These are phyloP conservation scores for Pontederia crassipes DNA, from an alignment of 176 grass and related monocot genomes.

Conservation along the genomic window DNA sequence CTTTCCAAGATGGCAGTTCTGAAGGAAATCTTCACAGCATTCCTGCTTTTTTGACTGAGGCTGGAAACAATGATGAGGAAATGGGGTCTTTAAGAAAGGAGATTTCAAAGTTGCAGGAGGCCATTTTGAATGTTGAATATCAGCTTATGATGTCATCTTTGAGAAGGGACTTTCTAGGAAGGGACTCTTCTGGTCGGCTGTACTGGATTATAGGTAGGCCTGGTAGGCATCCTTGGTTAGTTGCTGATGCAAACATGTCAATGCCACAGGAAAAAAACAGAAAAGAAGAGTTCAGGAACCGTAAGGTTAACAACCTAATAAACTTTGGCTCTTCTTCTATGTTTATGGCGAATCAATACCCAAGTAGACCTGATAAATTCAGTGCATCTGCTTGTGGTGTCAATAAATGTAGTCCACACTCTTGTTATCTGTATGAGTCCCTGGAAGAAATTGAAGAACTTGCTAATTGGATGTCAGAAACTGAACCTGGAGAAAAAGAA, in stretches of 20 bases:
- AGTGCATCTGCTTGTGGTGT: constrained; percentile 40
- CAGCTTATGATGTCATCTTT: constrained; percentile 58
- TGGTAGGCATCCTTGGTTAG: constrained; percentile 62
- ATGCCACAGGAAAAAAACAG: constrained; percentile 36
- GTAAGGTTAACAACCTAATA: neutral
- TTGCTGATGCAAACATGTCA: constrained; percentile 63
- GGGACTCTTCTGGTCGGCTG: constrained; percentile 68
- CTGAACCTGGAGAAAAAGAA: constrained; percentile 77
- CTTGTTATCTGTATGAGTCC: constrained; percentile 71
- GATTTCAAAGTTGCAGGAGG: constrained; percentile 62
- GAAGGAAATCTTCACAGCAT: constrained; percentile 32
- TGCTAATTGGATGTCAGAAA: constrained; percentile 64
- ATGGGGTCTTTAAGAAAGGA: constrained; percentile 48
- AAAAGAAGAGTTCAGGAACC: constrained; percentile 28
- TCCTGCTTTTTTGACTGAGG: constrained; percentile 19
- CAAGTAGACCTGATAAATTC: constrained; percentile 25
- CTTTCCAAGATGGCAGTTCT: constrained; percentile 6
- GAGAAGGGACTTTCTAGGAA: constrained; percentile 88
- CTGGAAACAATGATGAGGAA: constrained; percentile 40
- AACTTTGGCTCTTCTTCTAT: constrained; percentile 4
- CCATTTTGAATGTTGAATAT: constrained; percentile 61
- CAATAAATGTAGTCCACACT: constrained; percentile 38
- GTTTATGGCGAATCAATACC: neutral
- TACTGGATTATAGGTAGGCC: constrained; percentile 79
- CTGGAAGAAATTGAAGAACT: constrained; percentile 64